phyloP scores from a whole-genome alignment of 176 grass and related monocot species.

The Alloteropsis semialata region DNA sequence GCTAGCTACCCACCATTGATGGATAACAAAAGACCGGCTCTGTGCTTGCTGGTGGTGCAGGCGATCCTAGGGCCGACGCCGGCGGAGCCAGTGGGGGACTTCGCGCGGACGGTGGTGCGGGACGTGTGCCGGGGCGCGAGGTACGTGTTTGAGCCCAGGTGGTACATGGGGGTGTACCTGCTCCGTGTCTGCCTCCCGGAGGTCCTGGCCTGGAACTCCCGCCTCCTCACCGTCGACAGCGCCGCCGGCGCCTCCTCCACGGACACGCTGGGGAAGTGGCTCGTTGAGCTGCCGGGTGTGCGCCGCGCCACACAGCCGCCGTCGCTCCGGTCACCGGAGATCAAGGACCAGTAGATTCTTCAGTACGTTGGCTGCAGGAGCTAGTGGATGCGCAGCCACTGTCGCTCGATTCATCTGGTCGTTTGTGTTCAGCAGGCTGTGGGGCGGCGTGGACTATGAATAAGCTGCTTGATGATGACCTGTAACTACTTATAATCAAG shows the following conservation, averaged over 20 bases:
- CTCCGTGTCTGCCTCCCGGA: slow-evolving; percentile 53
- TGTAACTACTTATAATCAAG: background rate
- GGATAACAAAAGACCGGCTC: background rate
- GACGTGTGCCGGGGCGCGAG: slow-evolving; percentile 43
- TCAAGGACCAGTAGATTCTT: slow-evolving; percentile 20
- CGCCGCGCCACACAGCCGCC: slow-evolving; percentile 31
- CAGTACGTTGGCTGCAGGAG: background rate
- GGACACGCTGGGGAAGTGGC: slow-evolving; percentile 41
- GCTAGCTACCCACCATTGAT: background rate
- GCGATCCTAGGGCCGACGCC: slow-evolving; percentile 41
- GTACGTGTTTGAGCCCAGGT: slow-evolving; percentile 54
- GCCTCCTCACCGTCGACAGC: slow-evolving; percentile 34
- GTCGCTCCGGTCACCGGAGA: slow-evolving; percentile 42
- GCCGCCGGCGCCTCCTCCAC: background rate
- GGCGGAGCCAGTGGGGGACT: slow-evolving; percentile 19
- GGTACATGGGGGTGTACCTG: slow-evolving; percentile 50
- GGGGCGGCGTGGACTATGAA: background rate
- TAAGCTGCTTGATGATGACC: background rate
- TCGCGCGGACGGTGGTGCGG: slow-evolving; percentile 34
- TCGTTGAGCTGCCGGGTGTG: slow-evolving; percentile 33
- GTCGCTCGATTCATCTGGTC: background rate
- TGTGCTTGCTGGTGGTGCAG: background rate
- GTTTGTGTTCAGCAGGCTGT: background rate
- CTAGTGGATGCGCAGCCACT: background rate
- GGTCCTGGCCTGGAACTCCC: slow-evolving; percentile 35